Base-by-base conservation (phyloP, 2,329 filamentous ascomycete genomes). In the Periconia digitata region DNA sequence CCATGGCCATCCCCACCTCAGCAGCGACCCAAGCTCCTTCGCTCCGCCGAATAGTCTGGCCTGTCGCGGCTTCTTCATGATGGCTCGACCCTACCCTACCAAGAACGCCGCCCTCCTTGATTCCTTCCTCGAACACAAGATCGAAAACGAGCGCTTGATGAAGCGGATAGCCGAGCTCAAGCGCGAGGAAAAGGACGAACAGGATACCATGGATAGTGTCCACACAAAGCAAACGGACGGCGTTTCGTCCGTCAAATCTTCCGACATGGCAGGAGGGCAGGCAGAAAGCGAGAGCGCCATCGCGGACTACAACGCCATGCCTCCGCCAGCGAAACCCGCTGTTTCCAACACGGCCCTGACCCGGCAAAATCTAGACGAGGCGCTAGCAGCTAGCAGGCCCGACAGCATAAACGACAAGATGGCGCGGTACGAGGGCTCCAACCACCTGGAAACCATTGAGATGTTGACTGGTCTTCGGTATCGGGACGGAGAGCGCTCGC, bases 101-200 rank as follows among this genome's bases (percentile, higher is more conserved):
- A 92, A 89, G 73, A 95, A 92, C 65, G 86, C 90, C 1, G 83
- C 83, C 3, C 79, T 96, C 10, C 79, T 96, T 17, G 92, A 97
- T 72, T 95, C 91, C 0, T 96, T 96, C 63, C 78, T 97, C 22
- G 92, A 97, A 69, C 92, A 96, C 75, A 96, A 96, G 72, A 92
- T 96, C 46, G 92, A 96, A 70, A 96, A 96, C 63, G 91, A 96
- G 74, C 84, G 92, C 4, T 73, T 97, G 41, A 85, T 84, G 62
- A 87, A 90, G 60, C 85, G 90, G 37, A 95, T 97, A 53, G 85
- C 87, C 16, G 90, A 95, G 72, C 77, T 96, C 46, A 89, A 89
- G 58, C 81, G 83, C 52, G 92, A 96, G 70, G 92, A 96, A 69
- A 84, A 86, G 47, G 89, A 92, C 46, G 92, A 95, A 51, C 79